Base-by-base conservation (phyloP, 352 stramenopile species). In the Peronosclerospora sorghi region DNA sequence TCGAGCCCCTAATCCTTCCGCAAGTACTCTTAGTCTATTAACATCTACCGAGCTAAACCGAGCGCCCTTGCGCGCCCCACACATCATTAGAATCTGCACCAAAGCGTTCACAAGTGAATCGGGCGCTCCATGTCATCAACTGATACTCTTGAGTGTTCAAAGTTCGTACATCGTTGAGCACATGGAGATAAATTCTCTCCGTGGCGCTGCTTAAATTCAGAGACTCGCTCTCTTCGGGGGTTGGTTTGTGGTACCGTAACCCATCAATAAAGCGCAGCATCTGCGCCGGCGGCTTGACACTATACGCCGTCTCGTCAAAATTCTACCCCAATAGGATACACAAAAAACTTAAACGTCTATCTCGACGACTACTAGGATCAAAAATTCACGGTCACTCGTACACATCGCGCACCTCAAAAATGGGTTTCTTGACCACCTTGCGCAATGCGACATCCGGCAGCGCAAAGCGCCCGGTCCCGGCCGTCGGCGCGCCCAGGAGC, bases 161-260 rank as follows among this genome's bases (percentile, higher is more conserved):
- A 3, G 6, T 8, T 45, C 63, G 24, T 73, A 92, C 80, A 46
- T 92, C 80, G 26, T 74, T 84, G 0, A 89, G 62, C 5, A 56
- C 56, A 45, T 92, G 80, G n/a, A 92, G 48, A 40, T 65, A 77
- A 17, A 92, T 60, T 1, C 80, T 65, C 49, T 90, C 80, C 0
- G 59, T 79, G 29, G 70, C 73, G 43, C 74, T 86, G 43, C 65
- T 77, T 12, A 92, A 47, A 44, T 88, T 89, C 26, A 88, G 59
- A 30, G 68, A 54, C 21, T 62, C 46, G 42, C 73, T 73, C 51
- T 92, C 80, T 19, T 80, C 64, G 3, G 59, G 32, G n/a, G 77
- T 89, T 5, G 80, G 80, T 21, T 86, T 86, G 51, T 92, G 80
- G 45, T 86, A 92, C n/a, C 80, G 74, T 45, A 92, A 53, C 6